Base-by-base conservation (phyloP, 768 basidiomycete genomes). In the Tricholoma terreum region DNA sequence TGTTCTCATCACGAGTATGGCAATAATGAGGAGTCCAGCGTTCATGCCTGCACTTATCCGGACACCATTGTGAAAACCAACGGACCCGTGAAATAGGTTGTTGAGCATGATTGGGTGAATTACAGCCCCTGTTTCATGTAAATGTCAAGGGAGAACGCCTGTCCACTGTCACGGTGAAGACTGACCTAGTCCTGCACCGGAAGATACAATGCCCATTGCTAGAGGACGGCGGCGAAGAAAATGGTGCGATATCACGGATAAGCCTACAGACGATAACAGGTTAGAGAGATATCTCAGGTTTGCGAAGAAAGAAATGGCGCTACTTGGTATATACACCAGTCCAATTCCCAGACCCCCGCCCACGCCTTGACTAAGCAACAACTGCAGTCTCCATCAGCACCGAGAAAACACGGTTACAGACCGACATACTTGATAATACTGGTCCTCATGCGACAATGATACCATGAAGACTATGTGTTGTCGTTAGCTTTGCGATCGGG, bases 91-190 rank as follows among this genome's bases (percentile, higher is more conserved):
- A 40, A 64, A 58, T 33, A 61, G 55, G 50, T 79, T 73, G 60
- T 82, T 80, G 33, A 84, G 59, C 67, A 80, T 70, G 58, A 79
- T 75, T 2, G 77, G 78, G 52, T 78, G 77, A 4, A 80, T 57
- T 19, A 78, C 71, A 27, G 78, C 77, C 5, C 81, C 79, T 30
- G 19, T 7, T 74, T n/a, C 17, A 7, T n/a, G 7, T 8, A 9
- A 19, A 42, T 19, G 5, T 6, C n/a, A 21, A 19, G 7, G 9
- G 19, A 6, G 9, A 8, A 42, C 17, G 6, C 8, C 3, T 58
- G 21, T 69, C 72, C 61, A 59, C 52, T 38, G n/a, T n/a, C n/a
- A n/a, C n/a, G n/a, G n/a, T n/a, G 60, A 62, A 12, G 59, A 33
- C n/a, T 53, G 31, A 59, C 61, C 65, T 15, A 65, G 49, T 17